Conservation (phyloP, 2,329 filamentous ascomycete species). For the Mycosphaerella arachidis region DNA sequence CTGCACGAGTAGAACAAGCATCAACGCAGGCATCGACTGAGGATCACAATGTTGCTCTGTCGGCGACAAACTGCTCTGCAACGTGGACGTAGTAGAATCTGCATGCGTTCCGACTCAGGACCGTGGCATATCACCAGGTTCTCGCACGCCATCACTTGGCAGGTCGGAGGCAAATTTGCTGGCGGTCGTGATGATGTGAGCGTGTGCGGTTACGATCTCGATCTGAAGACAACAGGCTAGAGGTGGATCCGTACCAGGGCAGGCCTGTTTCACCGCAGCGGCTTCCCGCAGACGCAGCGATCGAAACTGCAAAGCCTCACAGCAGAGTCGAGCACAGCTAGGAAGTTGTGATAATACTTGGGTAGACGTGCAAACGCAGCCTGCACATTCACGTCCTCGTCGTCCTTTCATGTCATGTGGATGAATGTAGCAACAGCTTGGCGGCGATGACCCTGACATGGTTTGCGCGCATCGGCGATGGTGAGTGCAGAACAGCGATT, state of each 20-base stretch:
- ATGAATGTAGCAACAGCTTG: too few species aligned
- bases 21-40: not conserved
- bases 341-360: not conserved
- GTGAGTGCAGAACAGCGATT: not conserved
- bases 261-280: conserved; percentile 2
- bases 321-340: not conserved
- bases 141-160: not conserved
- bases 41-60: conserved; percentile 5
- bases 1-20: not conserved
- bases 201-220: not conserved
- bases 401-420: not conserved
- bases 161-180: not conserved
- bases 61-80: not conserved
- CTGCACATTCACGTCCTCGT: not conserved
- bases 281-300: conserved; percentile 1
- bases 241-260: not conserved
- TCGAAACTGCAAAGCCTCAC: not conserved
- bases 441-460: not conserved
- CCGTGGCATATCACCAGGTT: not conserved
- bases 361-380: not conserved
- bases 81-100: not conserved
- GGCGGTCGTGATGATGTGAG: not conserved
- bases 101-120: not conserved
- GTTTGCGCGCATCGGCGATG: conserved; percentile 2
- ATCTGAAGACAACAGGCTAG: not conserved